These are phyloP conservation scores for Rhizopus microsporus DNA, from an alignment of 371 early-diverging fungal genomes.

Conservation along the genomic window DNA sequence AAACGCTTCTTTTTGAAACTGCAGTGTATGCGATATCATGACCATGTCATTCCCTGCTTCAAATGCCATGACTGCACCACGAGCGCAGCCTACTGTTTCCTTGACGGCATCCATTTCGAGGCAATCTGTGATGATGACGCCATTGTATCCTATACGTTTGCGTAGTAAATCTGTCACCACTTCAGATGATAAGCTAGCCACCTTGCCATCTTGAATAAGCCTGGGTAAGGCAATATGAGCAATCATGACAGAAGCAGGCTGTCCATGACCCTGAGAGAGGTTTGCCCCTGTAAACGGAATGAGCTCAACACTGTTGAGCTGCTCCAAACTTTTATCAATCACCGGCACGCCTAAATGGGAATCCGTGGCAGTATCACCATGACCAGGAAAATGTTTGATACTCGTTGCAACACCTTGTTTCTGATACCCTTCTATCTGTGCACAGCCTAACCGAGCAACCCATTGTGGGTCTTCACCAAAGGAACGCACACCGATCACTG, in stretches of 20 bases:
- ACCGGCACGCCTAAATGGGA: constrained; percentile 54
- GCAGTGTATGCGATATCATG: constrained; percentile 50
- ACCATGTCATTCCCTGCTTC: constrained; percentile 54
- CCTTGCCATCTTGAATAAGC: constrained; percentile 21
- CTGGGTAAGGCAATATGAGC: constrained; percentile 50
- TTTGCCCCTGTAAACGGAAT: constrained; percentile 40
- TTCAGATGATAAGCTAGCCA: constrained; percentile 41
- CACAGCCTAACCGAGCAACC: constrained; percentile 38
- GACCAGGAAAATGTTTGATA: constrained; percentile 55
- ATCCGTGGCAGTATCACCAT: constrained; percentile 56
- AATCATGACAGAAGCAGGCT: constrained; percentile 50
- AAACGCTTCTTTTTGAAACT: constrained; percentile 34
- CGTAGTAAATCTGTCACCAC: constrained; percentile 42
- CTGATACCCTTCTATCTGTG: constrained; percentile 47
- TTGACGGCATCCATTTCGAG: constrained; percentile 57
- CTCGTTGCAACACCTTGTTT: constrained; percentile 34
- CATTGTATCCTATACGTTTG: constrained; percentile 36
- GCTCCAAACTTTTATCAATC: constrained; percentile 41
- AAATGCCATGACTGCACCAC: constrained; percentile 41
- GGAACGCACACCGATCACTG: constrained; percentile 54
- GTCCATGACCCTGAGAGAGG: constrained; percentile 13
- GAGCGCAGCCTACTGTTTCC: constrained; percentile 37
- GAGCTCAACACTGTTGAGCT: constrained; percentile 41
- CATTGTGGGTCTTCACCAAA: constrained; percentile 42
- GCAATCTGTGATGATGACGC: constrained; percentile 53